These are phyloP conservation scores for Ligustrum vulgare DNA, from an alignment of 257 asterid species.

Conservation along the genomic window DNA sequence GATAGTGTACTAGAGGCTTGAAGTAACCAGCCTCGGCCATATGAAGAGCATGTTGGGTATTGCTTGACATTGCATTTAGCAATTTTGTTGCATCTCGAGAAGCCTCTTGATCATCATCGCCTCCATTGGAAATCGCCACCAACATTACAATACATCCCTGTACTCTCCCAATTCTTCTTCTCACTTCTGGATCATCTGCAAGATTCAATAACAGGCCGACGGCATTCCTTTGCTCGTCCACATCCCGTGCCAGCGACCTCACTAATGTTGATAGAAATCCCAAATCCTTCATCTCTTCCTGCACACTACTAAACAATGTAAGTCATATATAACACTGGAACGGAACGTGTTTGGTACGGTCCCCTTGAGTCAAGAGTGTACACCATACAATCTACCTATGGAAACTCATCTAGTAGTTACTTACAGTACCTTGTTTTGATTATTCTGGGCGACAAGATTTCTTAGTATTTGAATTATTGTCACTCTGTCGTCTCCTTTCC, in stretches of 20 bases:
- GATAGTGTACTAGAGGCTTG: slow-evolving; percentile 69
- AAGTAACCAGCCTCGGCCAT: slow-evolving; percentile 98
- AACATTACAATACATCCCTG: slow-evolving; percentile 78
- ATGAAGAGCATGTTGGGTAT: slow-evolving; percentile 78
- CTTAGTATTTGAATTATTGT: slow-evolving; percentile 52
- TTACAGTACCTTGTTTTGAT: slow-evolving; percentile 58
- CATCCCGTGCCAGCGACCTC: slow-evolving; percentile 61
- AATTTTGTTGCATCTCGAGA: slow-evolving; percentile 57
- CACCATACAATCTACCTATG: background rate
- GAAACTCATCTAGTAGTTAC: background rate
- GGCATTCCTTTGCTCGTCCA: slow-evolving; percentile 71
- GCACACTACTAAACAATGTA: slow-evolving; percentile 45
- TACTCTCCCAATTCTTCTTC: slow-evolving; percentile 62
- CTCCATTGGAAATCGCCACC: slow-evolving; percentile 64
- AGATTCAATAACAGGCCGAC: slow-evolving; percentile 63
- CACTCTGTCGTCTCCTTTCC: slow-evolving; percentile 47
- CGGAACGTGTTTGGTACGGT: background rate
- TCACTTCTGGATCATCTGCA: slow-evolving; percentile 41
- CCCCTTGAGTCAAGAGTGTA: background rate
- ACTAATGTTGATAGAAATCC: slow-evolving; percentile 54
- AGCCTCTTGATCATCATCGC: slow-evolving; percentile 44
- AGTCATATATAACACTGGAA: slow-evolving; percentile 17
- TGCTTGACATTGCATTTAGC: slow-evolving; percentile 60
- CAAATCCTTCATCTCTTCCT: slow-evolving; percentile 73
- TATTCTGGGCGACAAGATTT: slow-evolving; percentile 35